Evolutionary conservation across 257 asterid species (phyloP).

Genomic region (Lantana camara): DNA sequence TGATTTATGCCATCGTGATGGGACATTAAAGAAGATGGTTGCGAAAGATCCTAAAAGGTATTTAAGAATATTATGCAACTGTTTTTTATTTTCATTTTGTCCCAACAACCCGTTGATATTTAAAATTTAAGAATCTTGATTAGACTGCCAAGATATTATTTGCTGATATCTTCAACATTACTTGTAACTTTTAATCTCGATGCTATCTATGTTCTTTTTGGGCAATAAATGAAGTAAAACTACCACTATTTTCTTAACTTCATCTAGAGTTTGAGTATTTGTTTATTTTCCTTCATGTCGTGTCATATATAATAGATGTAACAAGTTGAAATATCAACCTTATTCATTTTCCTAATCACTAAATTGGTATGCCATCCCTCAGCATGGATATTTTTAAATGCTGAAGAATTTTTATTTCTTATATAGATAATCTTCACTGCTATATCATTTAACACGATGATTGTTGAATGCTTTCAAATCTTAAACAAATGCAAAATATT

Average conservation of each 20-base stretch:
- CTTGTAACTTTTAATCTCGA: not conserved
- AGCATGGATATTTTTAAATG: too few relatives aligned
- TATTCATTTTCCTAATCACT: too few relatives aligned
- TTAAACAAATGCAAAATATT: not conserved
- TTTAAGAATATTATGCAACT: constrained; percentile 10
- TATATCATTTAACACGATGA: constrained; percentile 15
- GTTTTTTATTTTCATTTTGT: constrained; percentile 22
- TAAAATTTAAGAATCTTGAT: constrained; percentile 20
- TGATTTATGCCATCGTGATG: constrained; percentile 99
- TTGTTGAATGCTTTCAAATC: not conserved
- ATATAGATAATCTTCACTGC: not conserved
- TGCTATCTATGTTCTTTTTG: not conserved
- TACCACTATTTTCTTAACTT: not conserved
- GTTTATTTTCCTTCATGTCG: not conserved
- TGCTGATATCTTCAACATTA: constrained; percentile 2
- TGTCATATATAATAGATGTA: not conserved
- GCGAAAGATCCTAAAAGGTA: constrained; percentile 94
- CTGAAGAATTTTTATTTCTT: not conserved
- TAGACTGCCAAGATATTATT: constrained; percentile 7
- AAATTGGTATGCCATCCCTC: too few relatives aligned
- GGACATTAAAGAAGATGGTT: constrained; percentile 95
- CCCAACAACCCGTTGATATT: not conserved
- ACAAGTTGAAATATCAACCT: too few relatives aligned
- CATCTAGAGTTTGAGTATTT: not conserved
- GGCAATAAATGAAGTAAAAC: not conserved